Evolutionary conservation across 495 filamentous ascomycete species (phyloP).

Genomic region (Annulohypoxylon moriforme): DNA sequence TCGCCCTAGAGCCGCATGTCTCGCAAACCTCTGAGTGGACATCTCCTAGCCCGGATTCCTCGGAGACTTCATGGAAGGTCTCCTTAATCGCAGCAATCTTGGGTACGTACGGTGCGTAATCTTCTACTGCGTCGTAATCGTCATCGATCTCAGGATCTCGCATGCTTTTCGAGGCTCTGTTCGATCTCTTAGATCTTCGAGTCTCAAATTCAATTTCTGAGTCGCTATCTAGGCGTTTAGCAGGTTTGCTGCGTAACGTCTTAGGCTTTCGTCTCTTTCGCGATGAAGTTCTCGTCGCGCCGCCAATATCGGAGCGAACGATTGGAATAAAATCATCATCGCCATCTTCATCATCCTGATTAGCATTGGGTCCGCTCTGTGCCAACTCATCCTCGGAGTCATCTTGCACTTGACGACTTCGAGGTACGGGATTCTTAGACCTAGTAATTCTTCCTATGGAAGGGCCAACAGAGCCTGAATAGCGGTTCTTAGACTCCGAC

Average conservation of each 20-base stretch:
- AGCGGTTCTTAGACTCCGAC: background rate
- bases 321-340: constrained; percentile 45
- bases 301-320: constrained; percentile 55
- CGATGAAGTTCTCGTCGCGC: constrained; percentile 19
- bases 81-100: constrained; percentile 75
- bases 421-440: constrained; percentile 13
- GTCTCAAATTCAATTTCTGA: constrained; percentile 61
- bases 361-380: constrained; percentile 30
- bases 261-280: constrained; percentile 28
- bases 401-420: constrained; percentile 33
- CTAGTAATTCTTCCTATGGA: constrained; percentile 27
- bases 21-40: constrained; percentile 79
- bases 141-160: constrained; percentile 67
- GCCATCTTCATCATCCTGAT: constrained; percentile 44
- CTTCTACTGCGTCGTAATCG: constrained; percentile 69
- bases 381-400: constrained; percentile 61
- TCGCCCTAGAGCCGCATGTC: constrained; percentile 63
- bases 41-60: constrained; percentile 67
- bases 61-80: constrained; percentile 66
- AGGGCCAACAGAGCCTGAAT: background rate
- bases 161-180: constrained; percentile 65
- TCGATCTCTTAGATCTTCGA: constrained; percentile 65
- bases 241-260: background rate
- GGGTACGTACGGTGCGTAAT: constrained; percentile 55
- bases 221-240: constrained; percentile 33